Evolutionary conservation across 352 stramenopile genomes (phyloP).

Genomic region (Phytophthora cajani): DNA sequence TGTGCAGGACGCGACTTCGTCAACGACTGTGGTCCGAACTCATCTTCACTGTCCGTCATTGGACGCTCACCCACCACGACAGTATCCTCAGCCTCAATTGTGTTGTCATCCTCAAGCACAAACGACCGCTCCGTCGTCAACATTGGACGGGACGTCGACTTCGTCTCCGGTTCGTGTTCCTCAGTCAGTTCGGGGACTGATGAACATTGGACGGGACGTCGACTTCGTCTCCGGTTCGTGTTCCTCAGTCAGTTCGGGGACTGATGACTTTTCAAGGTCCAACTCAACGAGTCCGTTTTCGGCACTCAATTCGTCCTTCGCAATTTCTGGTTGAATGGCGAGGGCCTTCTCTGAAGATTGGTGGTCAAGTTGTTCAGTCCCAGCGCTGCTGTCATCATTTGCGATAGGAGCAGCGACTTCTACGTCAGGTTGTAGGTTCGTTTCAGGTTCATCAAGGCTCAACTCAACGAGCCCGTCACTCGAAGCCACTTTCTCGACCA

Average conservation of each 20-base stretch:
- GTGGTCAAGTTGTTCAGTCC: background rate
- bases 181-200: slow-evolving; percentile 11
- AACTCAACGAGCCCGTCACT: slow-evolving; percentile 15
- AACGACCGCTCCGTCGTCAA: slow-evolving; percentile 75
- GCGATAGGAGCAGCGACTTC: background rate
- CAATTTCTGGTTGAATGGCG: background rate
- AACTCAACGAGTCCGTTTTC: slow-evolving; percentile 16
- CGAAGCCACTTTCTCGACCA: background rate
- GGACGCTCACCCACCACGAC: slow-evolving; percentile 66
- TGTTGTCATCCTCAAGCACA: slow-evolving; percentile 72
- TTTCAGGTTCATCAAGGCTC: slow-evolving; percentile 1
- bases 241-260: slow-evolving; percentile 18
- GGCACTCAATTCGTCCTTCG: background rate
- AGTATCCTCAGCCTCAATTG: slow-evolving; percentile 64
- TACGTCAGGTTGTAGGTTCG: background rate
- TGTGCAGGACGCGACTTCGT: slow-evolving; percentile 12
- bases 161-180: slow-evolving; percentile 8
- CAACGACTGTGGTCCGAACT: slow-evolving; percentile 32
- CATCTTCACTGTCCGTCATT: slow-evolving; percentile 66
- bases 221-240: slow-evolving; percentile 4
- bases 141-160: slow-evolving; percentile 45
- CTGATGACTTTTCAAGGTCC: slow-evolving; percentile 10
- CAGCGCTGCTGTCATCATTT: background rate
- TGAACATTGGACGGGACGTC: slow-evolving; percentile 45
- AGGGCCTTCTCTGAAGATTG: slow-evolving; percentile 1